phyloP scores from a whole-genome alignment of 345 rosid species.

The Trapa bicornis region DNA sequence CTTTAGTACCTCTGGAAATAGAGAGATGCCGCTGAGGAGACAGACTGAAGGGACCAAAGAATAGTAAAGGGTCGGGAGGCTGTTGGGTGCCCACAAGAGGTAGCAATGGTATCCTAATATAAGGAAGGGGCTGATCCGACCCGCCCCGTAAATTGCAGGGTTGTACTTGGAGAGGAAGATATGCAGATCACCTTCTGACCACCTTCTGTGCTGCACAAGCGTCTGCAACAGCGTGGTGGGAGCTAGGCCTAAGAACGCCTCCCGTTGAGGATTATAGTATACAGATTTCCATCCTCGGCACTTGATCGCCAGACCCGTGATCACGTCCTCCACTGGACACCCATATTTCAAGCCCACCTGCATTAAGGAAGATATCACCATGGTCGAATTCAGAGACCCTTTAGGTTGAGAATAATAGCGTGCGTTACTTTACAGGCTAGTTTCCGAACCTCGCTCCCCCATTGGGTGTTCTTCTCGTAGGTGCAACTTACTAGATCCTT shows the following conservation, averaged over 20 bases:
- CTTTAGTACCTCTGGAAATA: constrained; percentile 54
- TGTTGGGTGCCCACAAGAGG: constrained; percentile 47
- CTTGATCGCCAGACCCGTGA: constrained; percentile 63
- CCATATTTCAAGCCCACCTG: constrained; percentile 74
- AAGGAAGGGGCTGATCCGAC: constrained; percentile 41
- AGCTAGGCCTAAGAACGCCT: constrained; percentile 50
- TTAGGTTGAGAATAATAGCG: not conserved
- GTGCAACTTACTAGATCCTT: constrained; percentile 50
- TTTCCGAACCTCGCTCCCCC: constrained; percentile 65
- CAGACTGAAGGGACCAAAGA: constrained; percentile 44
- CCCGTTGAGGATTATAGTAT: constrained; percentile 37
- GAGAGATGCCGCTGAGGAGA: constrained; percentile 44
- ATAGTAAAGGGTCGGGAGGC: constrained; percentile 38
- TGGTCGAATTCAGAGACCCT: not conserved
- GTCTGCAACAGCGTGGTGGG: constrained; percentile 46
- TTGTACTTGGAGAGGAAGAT: constrained; percentile 44
- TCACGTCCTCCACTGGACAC: constrained; percentile 67
- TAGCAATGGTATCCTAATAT: constrained; percentile 33
- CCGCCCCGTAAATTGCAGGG: constrained; percentile 42
- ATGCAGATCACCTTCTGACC: constrained; percentile 73
- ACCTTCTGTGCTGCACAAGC: constrained; percentile 64
- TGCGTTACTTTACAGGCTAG: not conserved
- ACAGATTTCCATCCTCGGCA: constrained; percentile 71
- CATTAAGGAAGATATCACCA: constrained; percentile 7
- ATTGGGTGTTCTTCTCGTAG: constrained; percentile 38